Conservation (phyloP, 768 basidiomycete species). For the Termitomyces sp. region DNA sequence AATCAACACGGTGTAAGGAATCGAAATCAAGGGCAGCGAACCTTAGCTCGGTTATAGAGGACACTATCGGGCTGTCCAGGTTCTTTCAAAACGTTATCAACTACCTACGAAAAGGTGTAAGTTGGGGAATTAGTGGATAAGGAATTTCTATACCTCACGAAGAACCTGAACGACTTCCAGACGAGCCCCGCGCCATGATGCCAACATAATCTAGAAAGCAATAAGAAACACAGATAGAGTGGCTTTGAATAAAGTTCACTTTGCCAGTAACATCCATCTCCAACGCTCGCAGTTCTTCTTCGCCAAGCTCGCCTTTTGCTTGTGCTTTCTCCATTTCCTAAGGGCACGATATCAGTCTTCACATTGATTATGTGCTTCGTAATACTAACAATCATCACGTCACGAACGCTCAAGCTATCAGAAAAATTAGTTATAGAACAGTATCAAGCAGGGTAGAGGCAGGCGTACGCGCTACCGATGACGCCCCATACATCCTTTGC, state of each 20-base stretch:
- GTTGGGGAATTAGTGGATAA: neutral
- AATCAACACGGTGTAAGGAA: neutral
- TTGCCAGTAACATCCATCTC: slow-evolving; percentile 95
- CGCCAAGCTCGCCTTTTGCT: slow-evolving; percentile 81
- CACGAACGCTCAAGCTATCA: slow-evolving; percentile 65
- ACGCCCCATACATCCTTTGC: slow-evolving; percentile 98
- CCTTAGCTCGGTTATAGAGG: slow-evolving; percentile 83
- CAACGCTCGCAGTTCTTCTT: slow-evolving; percentile 80
- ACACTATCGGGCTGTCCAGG: slow-evolving; percentile 66
- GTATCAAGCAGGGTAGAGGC: slow-evolving; percentile 2
- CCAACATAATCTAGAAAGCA: slow-evolving; percentile 72
- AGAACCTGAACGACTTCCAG: slow-evolving; percentile 92
- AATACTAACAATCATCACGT: slow-evolving; percentile 58
- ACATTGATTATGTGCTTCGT: neutral
- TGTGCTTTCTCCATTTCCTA: slow-evolving; percentile 88
- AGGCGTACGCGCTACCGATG: slow-evolving; percentile 86
- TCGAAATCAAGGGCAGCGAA: slow-evolving; percentile 23
- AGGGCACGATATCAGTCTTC: neutral
- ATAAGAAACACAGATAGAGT: neutral
- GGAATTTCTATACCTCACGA: slow-evolving; percentile 44
- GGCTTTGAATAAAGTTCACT: slow-evolving; percentile 31
- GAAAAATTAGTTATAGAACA: slow-evolving; percentile 1
- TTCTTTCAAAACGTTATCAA: slow-evolving; percentile 85
- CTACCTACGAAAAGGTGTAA: slow-evolving; percentile 41
- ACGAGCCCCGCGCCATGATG: slow-evolving; percentile 96